Conservation (phyloP, 768 basidiomycete species). For the Suillus ampliporus region DNA sequence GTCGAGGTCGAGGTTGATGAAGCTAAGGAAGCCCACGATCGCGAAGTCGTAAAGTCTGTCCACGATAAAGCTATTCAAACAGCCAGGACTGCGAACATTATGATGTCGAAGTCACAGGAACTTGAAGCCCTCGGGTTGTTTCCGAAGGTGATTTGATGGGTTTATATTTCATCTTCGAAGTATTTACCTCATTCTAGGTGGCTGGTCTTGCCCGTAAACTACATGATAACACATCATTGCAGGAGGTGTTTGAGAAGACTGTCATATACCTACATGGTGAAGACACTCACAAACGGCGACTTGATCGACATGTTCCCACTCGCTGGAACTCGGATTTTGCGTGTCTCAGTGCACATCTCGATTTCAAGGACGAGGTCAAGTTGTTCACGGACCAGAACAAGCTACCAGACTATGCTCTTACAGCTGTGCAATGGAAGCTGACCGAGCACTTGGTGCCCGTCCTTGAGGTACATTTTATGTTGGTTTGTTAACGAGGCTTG, state of each 20-base stretch:
- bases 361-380: conserved; percentile 29
- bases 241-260: conserved; percentile 32
- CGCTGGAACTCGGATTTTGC: conserved; percentile 38
- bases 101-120: not conserved
- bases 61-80: conserved; percentile 7
- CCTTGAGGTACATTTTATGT: conserved; percentile 24
- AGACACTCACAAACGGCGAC: conserved; percentile 18
- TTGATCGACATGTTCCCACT: conserved; percentile 34
- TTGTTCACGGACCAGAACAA: conserved; percentile 23
- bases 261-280: conserved; percentile 4
- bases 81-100: not conserved
- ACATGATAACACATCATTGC: conserved; percentile 29
- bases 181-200: conserved; percentile 19
- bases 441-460: conserved; percentile 31
- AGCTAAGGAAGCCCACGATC: conserved; percentile 26
- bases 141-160: not conserved
- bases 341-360: conserved; percentile 32
- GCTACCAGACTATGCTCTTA: conserved; percentile 27
- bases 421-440: conserved; percentile 30
- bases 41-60: conserved; percentile 16
- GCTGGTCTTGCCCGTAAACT: conserved; percentile 32
- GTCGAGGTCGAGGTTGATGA: conserved; percentile 15
- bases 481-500: not conserved
- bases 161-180: not conserved
- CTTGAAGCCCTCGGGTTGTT: not conserved